A percentile compares a stretch with the other conserved stretches of the same genome.
Conservation (phyloP, 2,329 filamentous ascomycete genomes). For the Alternaria viburni region DNA sequence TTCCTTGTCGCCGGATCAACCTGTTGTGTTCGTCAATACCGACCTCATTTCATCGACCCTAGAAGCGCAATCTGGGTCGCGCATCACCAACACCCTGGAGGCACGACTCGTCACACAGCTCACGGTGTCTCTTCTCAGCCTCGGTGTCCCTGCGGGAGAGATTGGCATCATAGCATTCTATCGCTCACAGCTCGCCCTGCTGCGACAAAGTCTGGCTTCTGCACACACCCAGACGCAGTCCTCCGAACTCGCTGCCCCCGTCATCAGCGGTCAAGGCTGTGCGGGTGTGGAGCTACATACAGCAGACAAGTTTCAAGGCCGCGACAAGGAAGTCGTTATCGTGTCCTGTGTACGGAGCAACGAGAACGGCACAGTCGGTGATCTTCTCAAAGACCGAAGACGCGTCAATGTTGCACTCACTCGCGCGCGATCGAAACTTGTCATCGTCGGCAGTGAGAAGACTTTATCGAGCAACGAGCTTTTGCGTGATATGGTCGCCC, state of each 20-base stretch:
- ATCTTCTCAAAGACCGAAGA: conserved; percentile 88
- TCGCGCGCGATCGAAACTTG: conserved; percentile 85
- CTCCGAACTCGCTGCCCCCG: conserved; percentile 48
- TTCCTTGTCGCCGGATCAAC: conserved; percentile 71
- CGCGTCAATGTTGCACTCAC: conserved; percentile 96
- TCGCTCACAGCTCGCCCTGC: conserved; percentile 83
- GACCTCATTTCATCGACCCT: conserved; percentile 71
- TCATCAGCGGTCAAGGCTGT: conserved; percentile 14
- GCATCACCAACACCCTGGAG: conserved; percentile 88
- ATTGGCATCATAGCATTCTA: conserved; percentile 98
- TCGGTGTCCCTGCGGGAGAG: conserved; percentile 74
- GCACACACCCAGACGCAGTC: conserved; percentile 53
- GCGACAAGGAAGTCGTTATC: conserved; percentile 92
- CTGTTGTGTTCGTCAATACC: conserved; percentile 89
- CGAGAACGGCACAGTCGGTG: conserved; percentile 80
- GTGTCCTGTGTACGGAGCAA: conserved; percentile 89
- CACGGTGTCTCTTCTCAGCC: conserved; percentile 76
- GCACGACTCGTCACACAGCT: conserved; percentile 78
- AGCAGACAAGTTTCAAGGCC: conserved; percentile 93
- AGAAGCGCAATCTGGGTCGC: conserved; percentile 76
- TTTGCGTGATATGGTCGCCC: conserved; percentile 73
- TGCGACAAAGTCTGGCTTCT: conserved; percentile 73
- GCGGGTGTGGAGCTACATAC: conserved; percentile 88
- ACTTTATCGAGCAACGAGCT: conserved; percentile 78
- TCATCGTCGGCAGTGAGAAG: conserved; percentile 81